Base-by-base conservation (phyloP, 2,329 filamentous ascomycete species). In the Akanthomyces lecanii region DNA sequence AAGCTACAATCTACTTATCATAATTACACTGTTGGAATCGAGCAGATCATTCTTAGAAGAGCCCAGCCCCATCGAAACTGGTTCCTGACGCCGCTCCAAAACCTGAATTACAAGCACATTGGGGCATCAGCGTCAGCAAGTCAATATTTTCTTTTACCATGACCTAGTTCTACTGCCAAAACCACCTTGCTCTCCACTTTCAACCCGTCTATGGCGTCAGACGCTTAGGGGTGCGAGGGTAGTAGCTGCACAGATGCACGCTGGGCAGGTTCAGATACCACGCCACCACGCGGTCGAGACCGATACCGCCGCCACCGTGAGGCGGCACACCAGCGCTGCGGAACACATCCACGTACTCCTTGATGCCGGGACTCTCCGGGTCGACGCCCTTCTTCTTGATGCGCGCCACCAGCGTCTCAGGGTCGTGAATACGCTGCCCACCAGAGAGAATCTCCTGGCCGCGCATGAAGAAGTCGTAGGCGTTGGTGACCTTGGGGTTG, bases 391-490 rank as follows among this genome's bases (percentile, higher is more conserved):
- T 88, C 64, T 80, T 81, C 71, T 87, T 83, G 80, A 98, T 90
- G 66, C 91, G 90, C 52, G 86, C 84, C 73, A 92, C 88, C 16
- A 98, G 84, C 77, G 89, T 84, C 48, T 81, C 80, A 0, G 93
- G 86, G 66, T 92, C 84, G 76, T 97, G 90, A 69, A 97, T 91
- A 84, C 93, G 91, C 77, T 97, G 93, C 8, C 92, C 93, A 70
- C 94, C 93, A 18, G 90, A 93, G 21, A 97, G 84, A 65, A 97
- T 94, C 77, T 97, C 94, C 76, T 98, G 93, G 4, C 92, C 92
- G 63, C 94, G 87, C 73, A 96, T 87, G 81, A 97, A 96, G 71
- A 96, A 92, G 76, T 97, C 92, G 69, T 82, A 87, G 14, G 85
- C 84, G 67, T 88, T 88, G 12, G 84, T 91, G 66, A 91, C 83